Conservation (phyloP, 75 land plant species). For the Cunninghamia lanceolata region DNA sequence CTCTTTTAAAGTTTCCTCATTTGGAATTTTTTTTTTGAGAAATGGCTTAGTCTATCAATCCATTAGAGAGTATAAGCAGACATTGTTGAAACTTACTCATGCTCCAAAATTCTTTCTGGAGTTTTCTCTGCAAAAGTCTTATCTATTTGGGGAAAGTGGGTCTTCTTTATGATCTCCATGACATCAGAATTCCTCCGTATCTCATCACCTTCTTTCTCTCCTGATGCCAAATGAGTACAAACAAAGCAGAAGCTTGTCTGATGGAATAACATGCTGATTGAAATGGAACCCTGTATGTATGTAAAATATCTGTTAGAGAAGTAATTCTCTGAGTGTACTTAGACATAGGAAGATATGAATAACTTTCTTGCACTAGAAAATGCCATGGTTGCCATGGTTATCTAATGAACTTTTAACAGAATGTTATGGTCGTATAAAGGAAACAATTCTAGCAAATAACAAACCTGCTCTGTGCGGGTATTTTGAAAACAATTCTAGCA, state of each 20-base stretch:
- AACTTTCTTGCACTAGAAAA: neutral
- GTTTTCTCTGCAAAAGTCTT: slow-evolving; percentile 11
- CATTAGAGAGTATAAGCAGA: neutral
- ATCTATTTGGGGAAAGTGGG: slow-evolving; percentile 29
- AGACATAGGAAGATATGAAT: neutral
- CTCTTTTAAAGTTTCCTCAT: neutral
- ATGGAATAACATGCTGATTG: slow-evolving; percentile 58
- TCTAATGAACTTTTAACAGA: neutral
- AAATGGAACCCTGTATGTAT: slow-evolving; percentile 44
- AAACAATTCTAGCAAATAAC: neutral
- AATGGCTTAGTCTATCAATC: neutral
- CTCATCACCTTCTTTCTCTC: slow-evolving; percentile 58
- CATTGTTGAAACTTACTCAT: slow-evolving; percentile 33
- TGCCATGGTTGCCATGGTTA: neutral
- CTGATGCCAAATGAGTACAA: slow-evolving; percentile 58
- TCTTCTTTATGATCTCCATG: slow-evolving; percentile 44
- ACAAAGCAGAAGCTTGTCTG: slow-evolving; percentile 66
- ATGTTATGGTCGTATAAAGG: neutral
- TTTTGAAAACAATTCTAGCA: neutral
- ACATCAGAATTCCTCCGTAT: slow-evolving; percentile 52
- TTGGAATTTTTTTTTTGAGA: neutral
- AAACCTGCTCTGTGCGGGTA: neutral
- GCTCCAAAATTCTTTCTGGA: slow-evolving; percentile 47
- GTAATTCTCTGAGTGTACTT: neutral
- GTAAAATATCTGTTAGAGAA: neutral